Base-by-base conservation (phyloP, 176 grass and related monocot genomes). In the Rhipidocladum racemiflorum region DNA sequence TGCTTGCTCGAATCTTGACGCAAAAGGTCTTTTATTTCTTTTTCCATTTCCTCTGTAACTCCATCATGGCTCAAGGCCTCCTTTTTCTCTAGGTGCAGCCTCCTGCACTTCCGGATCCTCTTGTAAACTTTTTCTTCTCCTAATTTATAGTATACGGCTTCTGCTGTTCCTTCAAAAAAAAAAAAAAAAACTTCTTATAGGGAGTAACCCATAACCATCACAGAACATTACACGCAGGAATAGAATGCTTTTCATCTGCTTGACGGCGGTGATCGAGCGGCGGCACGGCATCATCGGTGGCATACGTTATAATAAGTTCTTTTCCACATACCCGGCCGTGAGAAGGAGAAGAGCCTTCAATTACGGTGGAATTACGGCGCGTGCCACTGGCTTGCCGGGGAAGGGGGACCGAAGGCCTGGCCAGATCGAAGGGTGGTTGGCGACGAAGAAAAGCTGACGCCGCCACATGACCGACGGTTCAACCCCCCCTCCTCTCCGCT, bases 391-490 rank as follows among this genome's bases (percentile, higher is more conserved):
- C 84, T 73, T 86, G 76, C 68, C 9, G 9, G 10, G 39, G 80
- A 64, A 72, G 35, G 12, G 3, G 7, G 3, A n/a, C n/a, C n/a
- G n/a, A 48, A 48, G 46, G 6, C 0, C 81, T 43, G 81, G 81
- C 64, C 45, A 24, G 83, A 57, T 81, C 76, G 43, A 76, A 74
- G 62, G 85, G 77, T 81, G n/a, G 78, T 50, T 76, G 62, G 61
- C 85, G 69, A 8, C 70, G n/a, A 17, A 40, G 61, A 82, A 81
- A 89, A 89, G 88, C 72, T 72, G 72, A 3, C 39, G 72, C 36
- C 4, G 78, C 65, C 88, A 82, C 88, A 82, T 86, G n/a, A n/a
- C n/a, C n/a, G n/a, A n/a, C n/a, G n/a, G n/a, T n/a, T n/a, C n/a
- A n/a, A n/a, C n/a, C n/a, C n/a, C n/a, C n/a, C 6, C 8, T 57